Percentiles rank a stretch among this genome's conserved stretches.
Evolutionary conservation across 2,329 filamentous ascomycete genomes (phyloP).

Genomic region (Penicillium expansum): DNA sequence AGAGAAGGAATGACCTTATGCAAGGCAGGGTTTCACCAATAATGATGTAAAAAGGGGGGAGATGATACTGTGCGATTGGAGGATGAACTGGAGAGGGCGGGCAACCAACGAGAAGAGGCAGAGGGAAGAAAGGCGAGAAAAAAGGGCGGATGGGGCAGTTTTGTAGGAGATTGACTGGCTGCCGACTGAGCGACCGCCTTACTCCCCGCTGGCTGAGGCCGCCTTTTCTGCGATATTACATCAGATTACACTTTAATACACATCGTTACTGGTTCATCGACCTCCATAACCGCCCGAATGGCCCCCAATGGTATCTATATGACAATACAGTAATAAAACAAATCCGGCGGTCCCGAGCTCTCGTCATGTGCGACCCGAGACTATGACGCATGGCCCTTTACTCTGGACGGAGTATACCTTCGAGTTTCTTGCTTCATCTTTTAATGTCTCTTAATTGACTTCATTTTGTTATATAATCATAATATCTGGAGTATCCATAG

Average conservation of each 20-base stretch:
- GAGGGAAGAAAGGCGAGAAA: slow-evolving; percentile 36
- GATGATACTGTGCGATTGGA: slow-evolving; percentile 25
- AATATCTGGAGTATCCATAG: background rate
- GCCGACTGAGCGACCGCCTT: slow-evolving; percentile 1
- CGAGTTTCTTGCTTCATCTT: too few relatives aligned
- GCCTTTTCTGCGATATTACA: slow-evolving; percentile 15
- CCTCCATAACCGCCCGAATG: background rate
- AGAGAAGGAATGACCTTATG: background rate
- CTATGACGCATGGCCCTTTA: slow-evolving; percentile 2
- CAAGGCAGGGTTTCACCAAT: slow-evolving; percentile 11
- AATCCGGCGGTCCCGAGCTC: slow-evolving; percentile 9
- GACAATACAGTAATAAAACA: background rate
- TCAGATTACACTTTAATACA: background rate
- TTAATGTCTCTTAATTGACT: background rate
- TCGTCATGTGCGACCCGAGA: slow-evolving; percentile 10
- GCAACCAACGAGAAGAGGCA: slow-evolving; percentile 44
- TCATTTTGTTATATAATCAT: background rate
- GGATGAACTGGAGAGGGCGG: slow-evolving; percentile 32
- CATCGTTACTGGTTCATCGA: background rate
- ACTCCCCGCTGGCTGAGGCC: slow-evolving; percentile 4
- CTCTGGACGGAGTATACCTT: background rate
- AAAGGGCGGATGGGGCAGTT: slow-evolving; percentile 43
- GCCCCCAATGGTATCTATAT: slow-evolving; percentile 1
- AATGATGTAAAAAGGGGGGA: slow-evolving; percentile 8
- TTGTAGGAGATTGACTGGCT: slow-evolving; percentile 36